A percentile compares a stretch with the other conserved stretches of the same genome.
Evolutionary conservation across 1,284 basidiomycete genomes (phyloP).

Genomic region (Ganoderma sinense): DNA sequence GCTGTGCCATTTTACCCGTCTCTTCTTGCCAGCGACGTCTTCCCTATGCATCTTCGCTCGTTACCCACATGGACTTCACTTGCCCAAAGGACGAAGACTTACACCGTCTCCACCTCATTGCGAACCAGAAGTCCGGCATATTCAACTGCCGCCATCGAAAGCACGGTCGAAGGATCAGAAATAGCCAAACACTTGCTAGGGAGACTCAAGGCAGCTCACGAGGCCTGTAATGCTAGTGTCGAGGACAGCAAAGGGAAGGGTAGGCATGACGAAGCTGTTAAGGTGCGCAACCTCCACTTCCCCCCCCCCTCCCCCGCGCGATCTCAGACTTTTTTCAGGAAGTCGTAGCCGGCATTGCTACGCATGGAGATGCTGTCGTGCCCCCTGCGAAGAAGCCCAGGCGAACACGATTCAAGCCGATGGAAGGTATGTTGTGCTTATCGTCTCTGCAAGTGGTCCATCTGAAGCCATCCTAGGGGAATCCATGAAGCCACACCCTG

Average conservation of each 20-base stretch:
- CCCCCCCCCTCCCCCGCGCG: too few species aligned
- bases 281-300: not conserved
- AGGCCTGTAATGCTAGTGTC: not conserved
- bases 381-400: not conserved
- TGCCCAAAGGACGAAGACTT: constrained; percentile 4
- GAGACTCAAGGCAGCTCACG: not conserved
- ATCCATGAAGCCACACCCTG: constrained; percentile 7
- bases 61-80: constrained; percentile 10
- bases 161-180: not conserved
- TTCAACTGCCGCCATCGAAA: not conserved
- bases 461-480: not conserved
- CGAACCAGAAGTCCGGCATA: not conserved
- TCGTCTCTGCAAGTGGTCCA: not conserved
- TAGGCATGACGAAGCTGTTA: not conserved
- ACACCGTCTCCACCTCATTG: not conserved
- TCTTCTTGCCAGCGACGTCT: not conserved
- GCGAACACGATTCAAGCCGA: constrained; percentile 5
- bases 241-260: not conserved
- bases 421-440: constrained; percentile 9
- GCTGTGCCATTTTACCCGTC: not conserved
- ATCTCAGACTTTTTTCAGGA: not conserved
- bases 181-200: not conserved
- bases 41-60: not conserved
- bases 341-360: not conserved
- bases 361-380: not conserved